A percentile compares a stretch with the other conserved stretches of the same genome.
phyloP scores from a whole-genome alignment of 2,329 filamentous ascomycete species.

The Arthrobotrys entomopaga region DNA sequence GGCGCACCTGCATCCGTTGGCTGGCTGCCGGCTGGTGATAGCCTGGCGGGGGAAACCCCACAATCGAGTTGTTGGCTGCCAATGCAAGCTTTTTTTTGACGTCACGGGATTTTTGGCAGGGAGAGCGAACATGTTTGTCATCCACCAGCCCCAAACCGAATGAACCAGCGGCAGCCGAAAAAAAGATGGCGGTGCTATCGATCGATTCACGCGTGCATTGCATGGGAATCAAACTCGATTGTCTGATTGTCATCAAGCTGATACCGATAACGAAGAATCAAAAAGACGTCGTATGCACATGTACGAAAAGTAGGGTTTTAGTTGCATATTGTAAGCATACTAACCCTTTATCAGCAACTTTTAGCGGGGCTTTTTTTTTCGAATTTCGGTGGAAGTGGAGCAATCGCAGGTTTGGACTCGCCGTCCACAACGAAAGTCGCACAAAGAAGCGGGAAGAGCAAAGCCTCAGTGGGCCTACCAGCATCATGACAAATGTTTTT shows the following conservation, averaged over 20 bases:
- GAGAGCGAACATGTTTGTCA: conserved; percentile 6
- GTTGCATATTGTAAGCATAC: conserved; percentile 44
- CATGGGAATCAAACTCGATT: conserved; percentile 6
- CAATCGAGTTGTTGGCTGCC: too few species aligned
- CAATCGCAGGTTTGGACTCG: conserved; percentile 32
- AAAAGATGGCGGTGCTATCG: conserved; percentile 39
- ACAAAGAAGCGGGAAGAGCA: conserved; percentile 45
- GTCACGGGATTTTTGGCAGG: conserved; percentile 7
- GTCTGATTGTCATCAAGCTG: conserved; percentile 8
- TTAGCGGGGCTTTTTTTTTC: conserved; percentile 7
- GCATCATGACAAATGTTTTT: conserved; percentile 40
- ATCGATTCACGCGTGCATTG: too few species aligned
- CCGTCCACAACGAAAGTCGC: conserved; percentile 36
- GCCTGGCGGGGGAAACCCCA: too few species aligned
- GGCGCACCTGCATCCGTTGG: conserved; percentile 41
- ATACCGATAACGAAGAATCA: conserved; percentile 8
- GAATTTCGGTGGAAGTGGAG: neutral
- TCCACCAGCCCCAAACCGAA: conserved; percentile 26
- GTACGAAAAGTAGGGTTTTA: conserved; percentile 45
- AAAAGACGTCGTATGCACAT: conserved; percentile 23
- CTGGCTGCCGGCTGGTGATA: too few species aligned
- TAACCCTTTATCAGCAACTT: conserved; percentile 33
- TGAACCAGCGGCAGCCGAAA: conserved; percentile 21
- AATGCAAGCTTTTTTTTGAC: too few species aligned
- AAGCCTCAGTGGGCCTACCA: conserved; percentile 41